These are phyloP conservation scores for Dactylellina parvicollis DNA, from an alignment of 2,329 filamentous ascomycete species.

Conservation along the genomic window DNA sequence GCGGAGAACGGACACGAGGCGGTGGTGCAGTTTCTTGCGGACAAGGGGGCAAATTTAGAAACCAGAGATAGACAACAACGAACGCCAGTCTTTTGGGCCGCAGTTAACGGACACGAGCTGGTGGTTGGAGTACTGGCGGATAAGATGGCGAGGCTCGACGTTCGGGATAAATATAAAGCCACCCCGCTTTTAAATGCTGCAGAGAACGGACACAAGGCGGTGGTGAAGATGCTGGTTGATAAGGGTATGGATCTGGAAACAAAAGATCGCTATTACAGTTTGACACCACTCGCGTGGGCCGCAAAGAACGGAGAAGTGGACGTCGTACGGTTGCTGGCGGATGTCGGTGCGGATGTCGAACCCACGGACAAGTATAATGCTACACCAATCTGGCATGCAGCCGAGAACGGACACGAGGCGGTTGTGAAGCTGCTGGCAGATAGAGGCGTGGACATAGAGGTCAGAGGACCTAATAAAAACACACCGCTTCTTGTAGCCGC, in stretches of 20 bases:
- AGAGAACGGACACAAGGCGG: neutral
- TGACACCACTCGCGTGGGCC: constrained; percentile 2
- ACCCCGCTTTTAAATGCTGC: neutral
- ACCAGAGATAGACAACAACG: neutral
- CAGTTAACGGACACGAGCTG: too few species aligned
- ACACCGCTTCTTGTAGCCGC: constrained; percentile 1
- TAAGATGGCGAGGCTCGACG: neutral
- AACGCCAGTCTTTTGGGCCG: neutral
- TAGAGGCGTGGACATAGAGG: neutral
- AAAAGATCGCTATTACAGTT: neutral
- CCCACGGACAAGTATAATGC: neutral
- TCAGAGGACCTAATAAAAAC: neutral
- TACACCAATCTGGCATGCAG: neutral
- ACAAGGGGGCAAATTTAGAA: neutral
- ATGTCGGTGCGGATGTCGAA: neutral
- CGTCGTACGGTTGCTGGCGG: neutral
- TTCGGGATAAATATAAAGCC: neutral
- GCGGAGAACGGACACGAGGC: constrained; percentile 8
- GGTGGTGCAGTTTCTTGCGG: constrained; percentile 10
- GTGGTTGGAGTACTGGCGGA: too few species aligned
- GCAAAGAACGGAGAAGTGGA: neutral
- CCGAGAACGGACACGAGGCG: neutral
- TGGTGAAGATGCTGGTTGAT: neutral
- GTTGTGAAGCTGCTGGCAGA: neutral
- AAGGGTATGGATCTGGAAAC: neutral